Conservation (phyloP, 441 rosid species). For the Aquilaria agallochum region DNA sequence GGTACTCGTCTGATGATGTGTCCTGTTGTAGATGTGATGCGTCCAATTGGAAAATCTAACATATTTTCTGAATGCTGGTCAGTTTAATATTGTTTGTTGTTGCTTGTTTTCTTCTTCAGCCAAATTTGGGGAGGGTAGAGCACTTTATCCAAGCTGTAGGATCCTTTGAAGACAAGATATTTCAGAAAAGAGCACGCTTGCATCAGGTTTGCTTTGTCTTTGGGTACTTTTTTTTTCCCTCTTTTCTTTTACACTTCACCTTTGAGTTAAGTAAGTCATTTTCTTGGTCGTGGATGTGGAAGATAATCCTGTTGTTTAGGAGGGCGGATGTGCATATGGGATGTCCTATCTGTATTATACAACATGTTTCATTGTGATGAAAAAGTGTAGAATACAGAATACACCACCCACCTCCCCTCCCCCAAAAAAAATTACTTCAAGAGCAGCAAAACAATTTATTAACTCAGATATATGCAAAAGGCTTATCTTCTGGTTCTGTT, state of each 20-base stretch:
- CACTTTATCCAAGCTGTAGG: slow-evolving; percentile 91
- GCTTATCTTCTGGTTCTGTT: too few species aligned
- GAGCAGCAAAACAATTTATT: too few species aligned
- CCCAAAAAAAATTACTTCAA: too few species aligned
- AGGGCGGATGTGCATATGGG: too few species aligned
- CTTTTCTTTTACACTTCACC: neutral
- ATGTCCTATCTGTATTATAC: too few species aligned
- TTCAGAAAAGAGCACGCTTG: slow-evolving; percentile 74
- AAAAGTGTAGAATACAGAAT: too few species aligned
- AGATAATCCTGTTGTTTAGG: too few species aligned
- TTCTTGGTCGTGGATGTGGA: neutral
- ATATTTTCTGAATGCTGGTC: slow-evolving; percentile 8
- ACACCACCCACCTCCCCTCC: too few species aligned
- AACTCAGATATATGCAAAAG: too few species aligned
- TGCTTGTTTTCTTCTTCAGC: slow-evolving; percentile 39
- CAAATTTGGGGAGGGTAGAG: slow-evolving; percentile 71
- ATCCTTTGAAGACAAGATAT: slow-evolving; percentile 77
- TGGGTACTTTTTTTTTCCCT: neutral
- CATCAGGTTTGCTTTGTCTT: slow-evolving; percentile 51
- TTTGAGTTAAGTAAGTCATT: neutral
- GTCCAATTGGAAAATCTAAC: slow-evolving; percentile 11
- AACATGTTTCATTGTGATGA: too few species aligned
- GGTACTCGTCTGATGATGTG: slow-evolving; percentile 30
- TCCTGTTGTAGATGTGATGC: slow-evolving; percentile 11
- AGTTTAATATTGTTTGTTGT: slow-evolving; percentile 14